Evolutionary conservation across 768 basidiomycete species (phyloP).

Genomic region (Amanita polypyramis): DNA sequence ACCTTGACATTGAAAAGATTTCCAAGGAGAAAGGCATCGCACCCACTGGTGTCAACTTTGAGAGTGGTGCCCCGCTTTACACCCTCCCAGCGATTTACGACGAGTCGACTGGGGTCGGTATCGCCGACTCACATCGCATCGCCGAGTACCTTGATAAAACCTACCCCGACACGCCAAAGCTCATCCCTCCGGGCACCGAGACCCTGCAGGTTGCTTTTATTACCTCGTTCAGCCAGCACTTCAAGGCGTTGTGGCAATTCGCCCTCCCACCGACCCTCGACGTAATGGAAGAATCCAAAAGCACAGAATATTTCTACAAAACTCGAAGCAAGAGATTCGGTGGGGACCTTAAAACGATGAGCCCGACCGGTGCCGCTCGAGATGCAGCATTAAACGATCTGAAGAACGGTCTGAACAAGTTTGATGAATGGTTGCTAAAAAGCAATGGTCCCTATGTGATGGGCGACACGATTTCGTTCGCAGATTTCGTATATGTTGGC

Average conservation of each 20-base stretch:
- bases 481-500: neutral
- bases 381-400: slow-evolving; percentile 25
- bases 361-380: slow-evolving; percentile 15
- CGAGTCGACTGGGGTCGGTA: slow-evolving; percentile 18
- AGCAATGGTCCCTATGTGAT: slow-evolving; percentile 10
- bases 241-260: slow-evolving; percentile 2
- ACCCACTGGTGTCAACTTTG: slow-evolving; percentile 15
- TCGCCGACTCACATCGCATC: slow-evolving; percentile 29
- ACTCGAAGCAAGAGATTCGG: slow-evolving; percentile 26
- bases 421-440: slow-evolving; percentile 17
- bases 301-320: slow-evolving; percentile 22
- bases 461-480: slow-evolving; percentile 17
- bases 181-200: slow-evolving; percentile 23
- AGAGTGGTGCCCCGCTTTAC: slow-evolving; percentile 19
- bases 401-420: slow-evolving; percentile 19
- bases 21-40: slow-evolving; percentile 20
- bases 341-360: slow-evolving; percentile 22
- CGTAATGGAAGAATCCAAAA: slow-evolving; percentile 13
- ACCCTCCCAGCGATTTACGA: slow-evolving; percentile 37
- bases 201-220: slow-evolving; percentile 22
- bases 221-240: slow-evolving; percentile 9
- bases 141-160: slow-evolving; percentile 32
- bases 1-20: slow-evolving; percentile 25
- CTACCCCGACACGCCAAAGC: slow-evolving; percentile 25
- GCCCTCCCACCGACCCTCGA: neutral